phyloP scores from a whole-genome alignment of 805 yeast species.

The Cyberlindnera amylophila region DNA sequence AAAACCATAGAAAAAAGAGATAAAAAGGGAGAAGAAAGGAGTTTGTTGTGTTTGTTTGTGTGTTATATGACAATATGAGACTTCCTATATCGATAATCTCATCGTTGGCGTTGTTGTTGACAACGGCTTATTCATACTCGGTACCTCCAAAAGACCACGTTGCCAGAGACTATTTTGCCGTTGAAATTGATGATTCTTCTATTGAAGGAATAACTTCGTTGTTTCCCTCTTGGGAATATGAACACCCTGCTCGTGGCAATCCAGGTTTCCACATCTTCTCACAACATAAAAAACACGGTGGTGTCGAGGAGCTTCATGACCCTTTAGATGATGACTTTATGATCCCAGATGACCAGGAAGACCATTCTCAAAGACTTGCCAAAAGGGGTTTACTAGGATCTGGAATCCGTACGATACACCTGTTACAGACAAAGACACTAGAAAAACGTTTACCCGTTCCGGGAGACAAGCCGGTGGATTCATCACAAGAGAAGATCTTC shows the following conservation, averaged over 20 bases:
- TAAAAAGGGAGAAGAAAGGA: too few relatives aligned
- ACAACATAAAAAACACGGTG: slow-evolving; percentile 31
- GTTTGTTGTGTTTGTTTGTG: too few relatives aligned
- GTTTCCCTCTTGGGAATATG: slow-evolving; percentile 50
- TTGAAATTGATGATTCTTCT: slow-evolving; percentile 41
- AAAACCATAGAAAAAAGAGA: too few relatives aligned
- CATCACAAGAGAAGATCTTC: slow-evolving; percentile 43
- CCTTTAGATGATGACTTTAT: slow-evolving; percentile 6
- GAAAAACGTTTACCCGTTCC: slow-evolving; percentile 57
- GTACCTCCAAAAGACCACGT: slow-evolving; percentile 48
- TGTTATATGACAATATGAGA: too few relatives aligned
- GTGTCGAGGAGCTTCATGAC: slow-evolving; percentile 14
- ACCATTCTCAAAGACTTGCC: slow-evolving; percentile 5
- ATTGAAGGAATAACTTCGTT: slow-evolving; percentile 31
- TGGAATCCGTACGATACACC: slow-evolving; percentile 47
- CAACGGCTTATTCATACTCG: too few relatives aligned
- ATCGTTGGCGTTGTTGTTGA: too few relatives aligned
- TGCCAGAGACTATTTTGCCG: slow-evolving; percentile 53
- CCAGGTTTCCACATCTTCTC: slow-evolving; percentile 69
- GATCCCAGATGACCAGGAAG: slow-evolving; percentile 1
- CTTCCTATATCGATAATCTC: too few relatives aligned
- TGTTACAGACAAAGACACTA: slow-evolving; percentile 51
- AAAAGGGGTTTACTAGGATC: slow-evolving; percentile 16
- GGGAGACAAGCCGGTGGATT: slow-evolving; percentile 39
- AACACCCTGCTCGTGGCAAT: slow-evolving; percentile 60